Evolutionary conservation across 345 rosid genomes (phyloP).

Genomic region (Carallia pectinifolia): DNA sequence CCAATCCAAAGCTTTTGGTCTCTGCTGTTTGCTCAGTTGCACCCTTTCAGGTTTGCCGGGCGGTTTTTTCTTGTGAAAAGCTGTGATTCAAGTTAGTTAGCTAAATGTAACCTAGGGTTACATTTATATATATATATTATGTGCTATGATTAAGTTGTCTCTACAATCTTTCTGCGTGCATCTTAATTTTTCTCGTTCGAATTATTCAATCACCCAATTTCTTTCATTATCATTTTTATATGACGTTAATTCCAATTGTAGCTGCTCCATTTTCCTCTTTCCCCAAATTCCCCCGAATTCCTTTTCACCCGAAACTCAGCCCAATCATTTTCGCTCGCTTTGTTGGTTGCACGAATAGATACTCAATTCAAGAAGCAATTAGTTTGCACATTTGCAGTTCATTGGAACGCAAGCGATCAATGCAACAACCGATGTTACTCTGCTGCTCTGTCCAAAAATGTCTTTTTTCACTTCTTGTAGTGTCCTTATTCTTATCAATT

Average conservation of each 20-base stretch:
- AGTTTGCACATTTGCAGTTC: background rate
- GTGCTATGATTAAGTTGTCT: background rate
- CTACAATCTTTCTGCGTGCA: background rate
- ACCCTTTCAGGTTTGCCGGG: conserved; percentile 18
- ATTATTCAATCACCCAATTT: conserved; percentile 3
- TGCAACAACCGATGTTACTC: background rate
- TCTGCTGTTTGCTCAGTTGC: background rate
- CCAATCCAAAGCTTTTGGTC: conserved; percentile 10
- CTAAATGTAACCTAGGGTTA: conserved; percentile 12
- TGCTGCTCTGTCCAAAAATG: background rate
- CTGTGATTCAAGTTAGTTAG: background rate
- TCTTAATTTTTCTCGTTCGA: background rate
- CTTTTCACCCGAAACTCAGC: background rate
- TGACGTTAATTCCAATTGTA: background rate
- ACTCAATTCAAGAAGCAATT: background rate
- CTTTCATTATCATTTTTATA: background rate
- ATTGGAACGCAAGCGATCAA: background rate
- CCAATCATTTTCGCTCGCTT: no score
- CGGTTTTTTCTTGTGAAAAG: background rate
- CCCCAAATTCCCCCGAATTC: background rate
- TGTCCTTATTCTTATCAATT: background rate
- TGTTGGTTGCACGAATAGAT: background rate
- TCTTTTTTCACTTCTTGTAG: background rate
- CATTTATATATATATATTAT: background rate
- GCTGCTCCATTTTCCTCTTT: background rate